Evolutionary conservation across 192 early-diverging fungal species (phyloP), one percentile per base, ranked within the genome.

Genomic region (Coemansia sp.): DNA sequence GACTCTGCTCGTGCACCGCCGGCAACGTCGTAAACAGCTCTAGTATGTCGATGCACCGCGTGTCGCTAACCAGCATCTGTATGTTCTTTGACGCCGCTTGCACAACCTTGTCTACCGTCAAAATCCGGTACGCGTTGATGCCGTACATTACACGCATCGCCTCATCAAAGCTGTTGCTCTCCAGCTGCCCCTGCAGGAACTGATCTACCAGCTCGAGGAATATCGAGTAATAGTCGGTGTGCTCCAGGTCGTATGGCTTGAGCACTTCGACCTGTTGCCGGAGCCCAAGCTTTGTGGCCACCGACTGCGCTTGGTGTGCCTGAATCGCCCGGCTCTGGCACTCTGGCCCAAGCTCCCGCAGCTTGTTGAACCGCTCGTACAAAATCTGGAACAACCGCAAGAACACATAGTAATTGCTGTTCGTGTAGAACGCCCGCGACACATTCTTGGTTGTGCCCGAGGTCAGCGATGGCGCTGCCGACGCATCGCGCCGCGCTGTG

Each of bases 81-180:
- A 87, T 87, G 71, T 90, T 88, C 79, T 98, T 99, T 4, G 89
- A 82, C 52, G 96, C 74, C 7, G 84, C 78, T 65, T 88, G 87
- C 21, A 92, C 83, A 26, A 96, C 82, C 68, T 93, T 94, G 74
- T 98, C 96, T 8, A 98, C 77, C 0, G 94, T 95, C 58, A 96
- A 90, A 21, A 93, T 83, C 44, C 89, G 68, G 66, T 96, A 96
- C 0, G 92, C 97, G 42, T 92, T 86, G 46, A 92, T 96, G 15
- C 89, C 87, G 76, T 92, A 98, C 73, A 99, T 76, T 31, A 87
- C 84, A 0, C 97, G 89, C 38, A 87, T 76, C 31, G 83, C 83
- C 56, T 99, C 96, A 64, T 99, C 97, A 84, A 92, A 99, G 58
- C 82, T 79, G 34, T 77, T 79, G 20, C 84, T 67, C 25, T 97